A percentile compares a stretch with the other conserved stretches of the same genome.
phyloP scores from a whole-genome alignment of 148 eudicot species.

The Rhododendron molle region DNA sequence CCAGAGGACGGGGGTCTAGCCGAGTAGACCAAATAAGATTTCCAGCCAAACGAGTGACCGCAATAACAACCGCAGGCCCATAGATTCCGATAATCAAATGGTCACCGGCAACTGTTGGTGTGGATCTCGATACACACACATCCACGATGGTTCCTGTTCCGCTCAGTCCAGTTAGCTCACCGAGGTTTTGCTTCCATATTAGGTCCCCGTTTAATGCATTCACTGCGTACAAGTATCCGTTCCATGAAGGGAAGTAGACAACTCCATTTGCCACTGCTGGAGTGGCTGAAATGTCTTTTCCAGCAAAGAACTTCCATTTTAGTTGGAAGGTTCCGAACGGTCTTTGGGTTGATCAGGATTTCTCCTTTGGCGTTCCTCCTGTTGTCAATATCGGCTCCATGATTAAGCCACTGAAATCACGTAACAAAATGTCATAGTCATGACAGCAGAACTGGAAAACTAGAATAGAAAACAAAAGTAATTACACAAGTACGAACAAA shows the following conservation, averaged over 20 bases:
- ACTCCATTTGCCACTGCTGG: slow-evolving; percentile 50
- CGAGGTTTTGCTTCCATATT: slow-evolving; percentile 45
- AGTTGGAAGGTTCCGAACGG: slow-evolving; percentile 27
- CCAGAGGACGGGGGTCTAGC: slow-evolving; percentile 33
- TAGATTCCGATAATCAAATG: slow-evolving; percentile 35
- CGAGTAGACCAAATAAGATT: slow-evolving; percentile 41
- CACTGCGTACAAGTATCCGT: slow-evolving; percentile 58
- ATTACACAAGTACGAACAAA: background rate
- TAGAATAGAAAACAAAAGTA: background rate
- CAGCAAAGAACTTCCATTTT: slow-evolving; percentile 49
- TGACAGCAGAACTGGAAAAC: background rate
- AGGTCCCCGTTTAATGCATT: slow-evolving; percentile 38
- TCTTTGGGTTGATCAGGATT: slow-evolving; percentile 22
- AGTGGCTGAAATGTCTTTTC: slow-evolving; percentile 57
- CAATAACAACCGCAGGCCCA: slow-evolving; percentile 48
- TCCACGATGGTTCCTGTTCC: slow-evolving; percentile 23
- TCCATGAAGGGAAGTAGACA: slow-evolving; percentile 63
- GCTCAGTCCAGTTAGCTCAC: slow-evolving; percentile 38
- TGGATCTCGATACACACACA: slow-evolving; percentile 39
- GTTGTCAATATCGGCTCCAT: slow-evolving; percentile 56
- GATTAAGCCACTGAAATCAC: slow-evolving; percentile 37
- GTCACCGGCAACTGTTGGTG: slow-evolving; percentile 45
- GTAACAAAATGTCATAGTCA: background rate
- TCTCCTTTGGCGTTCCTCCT: slow-evolving; percentile 34
- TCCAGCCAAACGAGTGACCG: slow-evolving; percentile 36